Evolutionary conservation across 176 grass and related monocot species (phyloP), one percentile per base, ranked within the genome.

Genomic region (Phoenix roebelenii): DNA sequence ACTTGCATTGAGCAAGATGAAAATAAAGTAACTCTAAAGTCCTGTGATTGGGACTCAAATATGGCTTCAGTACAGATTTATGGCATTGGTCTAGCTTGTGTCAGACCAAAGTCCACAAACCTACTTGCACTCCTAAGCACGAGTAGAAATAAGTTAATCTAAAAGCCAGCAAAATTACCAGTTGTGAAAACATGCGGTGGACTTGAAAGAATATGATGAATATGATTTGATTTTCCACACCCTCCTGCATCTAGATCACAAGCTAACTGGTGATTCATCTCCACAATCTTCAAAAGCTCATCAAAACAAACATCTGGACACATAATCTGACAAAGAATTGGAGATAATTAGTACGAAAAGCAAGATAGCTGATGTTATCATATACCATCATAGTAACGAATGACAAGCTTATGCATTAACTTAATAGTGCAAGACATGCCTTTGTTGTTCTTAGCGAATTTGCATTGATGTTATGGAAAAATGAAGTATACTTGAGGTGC

Each of bases 401-500:
- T 14, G 10, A 44, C 35, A 29, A 58, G 15, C 48, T 5, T n/a
- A 71, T 57, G n/a, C 22, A 71, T 24, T 49, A 52, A 25, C 60
- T 44, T 3, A 18, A 25, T 79, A 5, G 56, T 53, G 49, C 19
- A 63, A 69, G n/a, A 64, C 52, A 60, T 72, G 87, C 93, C 88
- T 98, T 92, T 26, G 82, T 64, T 56, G 76, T 88, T 69, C 93
- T 84, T 59, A 98, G 82, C 58, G 82, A 79, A 68, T 73, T 92
- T 72, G 93, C 93, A 89, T 98, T 98, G 60, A 98, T 85, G 71
- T 92, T 88, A 55, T 98, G 84, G 67, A 92, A 98, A 76, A 92
- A 98, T 56, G 93, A 92, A 56, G 87, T 88, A 75, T 92, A 98
- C 63, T 88, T 98, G 49, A 92, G 84, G 20, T 69, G 73, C 26